phyloP scores from a whole-genome alignment of 257 asterid species.

The Solanum habrochaites region DNA sequence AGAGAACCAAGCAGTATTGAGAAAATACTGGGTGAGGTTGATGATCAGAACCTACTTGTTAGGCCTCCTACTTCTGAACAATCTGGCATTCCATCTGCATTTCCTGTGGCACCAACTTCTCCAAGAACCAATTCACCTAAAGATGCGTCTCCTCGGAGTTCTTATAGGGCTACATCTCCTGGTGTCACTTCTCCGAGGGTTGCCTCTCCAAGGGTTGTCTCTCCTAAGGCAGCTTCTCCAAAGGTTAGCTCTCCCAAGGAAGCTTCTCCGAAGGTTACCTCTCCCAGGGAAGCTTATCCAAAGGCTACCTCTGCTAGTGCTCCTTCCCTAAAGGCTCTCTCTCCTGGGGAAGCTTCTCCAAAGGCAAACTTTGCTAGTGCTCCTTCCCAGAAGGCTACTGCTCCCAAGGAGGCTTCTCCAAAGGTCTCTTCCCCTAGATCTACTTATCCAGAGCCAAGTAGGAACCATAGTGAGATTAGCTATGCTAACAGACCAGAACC shows the following conservation, averaged over 20 bases:
- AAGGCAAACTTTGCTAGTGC: background rate
- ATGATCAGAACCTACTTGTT: slow-evolving; percentile 36
- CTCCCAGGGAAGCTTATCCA: background rate
- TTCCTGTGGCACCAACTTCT: slow-evolving; percentile 24
- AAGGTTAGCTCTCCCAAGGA: slow-evolving; percentile 1
- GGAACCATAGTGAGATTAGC: background rate
- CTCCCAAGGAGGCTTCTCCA: background rate
- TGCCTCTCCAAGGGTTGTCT: slow-evolving; percentile 18
- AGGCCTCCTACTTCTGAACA: slow-evolving; percentile 24
- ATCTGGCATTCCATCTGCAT: slow-evolving; percentile 27
- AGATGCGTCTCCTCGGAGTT: slow-evolving; percentile 25
- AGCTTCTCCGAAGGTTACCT: slow-evolving; percentile 10
- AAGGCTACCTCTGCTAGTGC: background rate
- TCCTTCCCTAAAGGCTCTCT: background rate
- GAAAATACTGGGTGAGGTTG: slow-evolving; percentile 87
- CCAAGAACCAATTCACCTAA: slow-evolving; percentile 36
- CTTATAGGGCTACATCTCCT: slow-evolving; percentile 26
- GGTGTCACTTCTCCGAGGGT: slow-evolving; percentile 13
- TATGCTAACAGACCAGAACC: slow-evolving; percentile 23
- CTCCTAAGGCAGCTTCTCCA: slow-evolving; percentile 28
- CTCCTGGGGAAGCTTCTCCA: background rate
- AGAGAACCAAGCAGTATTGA: slow-evolving; percentile 93
- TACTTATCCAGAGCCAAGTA: background rate
- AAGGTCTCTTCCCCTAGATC: background rate
- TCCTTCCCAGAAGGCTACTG: background rate